phyloP scores from a whole-genome alignment of 176 grass and related monocot species.

The Tillandsia leiboldiana region DNA sequence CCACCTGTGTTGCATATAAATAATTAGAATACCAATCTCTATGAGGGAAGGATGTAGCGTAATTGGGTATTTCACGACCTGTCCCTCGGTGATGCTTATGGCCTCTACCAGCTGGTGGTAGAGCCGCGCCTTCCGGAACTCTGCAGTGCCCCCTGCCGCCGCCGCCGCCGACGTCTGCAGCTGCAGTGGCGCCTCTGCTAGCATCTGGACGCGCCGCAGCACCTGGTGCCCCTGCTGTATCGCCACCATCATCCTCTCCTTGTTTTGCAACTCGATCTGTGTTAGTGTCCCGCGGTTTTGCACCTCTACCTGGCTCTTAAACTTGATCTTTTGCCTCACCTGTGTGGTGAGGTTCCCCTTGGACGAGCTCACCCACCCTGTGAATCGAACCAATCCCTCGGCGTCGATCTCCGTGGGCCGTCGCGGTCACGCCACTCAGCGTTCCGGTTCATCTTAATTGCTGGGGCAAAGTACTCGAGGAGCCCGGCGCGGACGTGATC shows the following conservation, averaged over 20 bases:
- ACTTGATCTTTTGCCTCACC: conserved; percentile 12
- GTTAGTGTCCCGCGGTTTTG: conserved; percentile 7
- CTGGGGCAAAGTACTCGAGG: conserved; percentile 4
- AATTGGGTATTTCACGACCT: not conserved
- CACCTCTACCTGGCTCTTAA: conserved; percentile 9
- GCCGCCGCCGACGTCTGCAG: not conserved
- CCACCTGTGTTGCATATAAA: too few species aligned
- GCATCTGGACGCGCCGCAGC: not conserved
- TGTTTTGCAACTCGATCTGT: not conserved
- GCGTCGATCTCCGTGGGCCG: conserved; percentile 8
- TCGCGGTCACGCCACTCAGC: conserved; percentile 9
- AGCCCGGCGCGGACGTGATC: conserved; percentile 9
- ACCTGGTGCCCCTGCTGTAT: conserved; percentile 3
- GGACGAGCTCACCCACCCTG: conserved; percentile 16
- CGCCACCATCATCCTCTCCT: conserved; percentile 8
- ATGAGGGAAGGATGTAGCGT: too few species aligned
- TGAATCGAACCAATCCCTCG: conserved; percentile 9
- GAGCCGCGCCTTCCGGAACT: conserved; percentile 1
- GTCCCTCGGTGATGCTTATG: conserved; percentile 6
- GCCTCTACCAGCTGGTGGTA: conserved; percentile 7
- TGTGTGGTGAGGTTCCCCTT: conserved; percentile 14
- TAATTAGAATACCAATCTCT: too few species aligned
- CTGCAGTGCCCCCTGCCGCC: not conserved
- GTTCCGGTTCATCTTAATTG: conserved; percentile 17
- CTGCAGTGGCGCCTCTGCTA: conserved; percentile 8